Conservation (phyloP, 2,329 filamentous ascomycete genomes). For the Phaeophleospora eucalypticola region DNA sequence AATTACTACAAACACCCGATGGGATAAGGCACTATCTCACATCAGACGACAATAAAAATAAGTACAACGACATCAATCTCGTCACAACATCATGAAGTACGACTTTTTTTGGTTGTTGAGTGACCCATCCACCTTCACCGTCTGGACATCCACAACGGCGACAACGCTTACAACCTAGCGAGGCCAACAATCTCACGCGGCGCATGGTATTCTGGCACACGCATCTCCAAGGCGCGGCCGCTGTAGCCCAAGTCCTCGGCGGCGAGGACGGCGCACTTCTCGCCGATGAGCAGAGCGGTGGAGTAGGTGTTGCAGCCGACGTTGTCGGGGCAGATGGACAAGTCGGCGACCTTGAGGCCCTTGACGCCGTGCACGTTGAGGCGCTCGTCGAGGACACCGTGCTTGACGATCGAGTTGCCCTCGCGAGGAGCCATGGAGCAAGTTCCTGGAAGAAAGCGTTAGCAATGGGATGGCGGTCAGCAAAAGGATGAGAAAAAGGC, state of each 20-base stretch:
- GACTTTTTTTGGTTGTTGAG: neutral
- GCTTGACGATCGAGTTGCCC: constrained; percentile 76
- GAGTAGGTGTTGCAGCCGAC: constrained; percentile 62
- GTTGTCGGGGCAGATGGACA: constrained; percentile 74
- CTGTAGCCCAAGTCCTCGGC: constrained; percentile 72
- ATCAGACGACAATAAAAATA: neutral
- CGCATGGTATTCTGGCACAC: constrained; percentile 53
- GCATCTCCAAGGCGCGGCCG: constrained; percentile 71
- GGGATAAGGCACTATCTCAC: no score
- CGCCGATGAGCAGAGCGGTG: constrained; percentile 69
- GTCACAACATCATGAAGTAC: neutral
- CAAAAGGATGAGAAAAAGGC: constrained; percentile 1
- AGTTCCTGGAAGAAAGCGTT: constrained; percentile 44
- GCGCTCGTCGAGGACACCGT: constrained; percentile 72
- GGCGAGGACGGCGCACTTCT: constrained; percentile 67
- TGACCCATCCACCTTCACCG: no score
- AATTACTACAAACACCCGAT: neutral
- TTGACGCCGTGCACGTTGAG: constrained; percentile 74
- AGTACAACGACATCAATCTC: neutral
- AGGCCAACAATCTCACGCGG: constrained; percentile 43
- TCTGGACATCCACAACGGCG: no score
- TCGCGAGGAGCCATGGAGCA: constrained; percentile 73
- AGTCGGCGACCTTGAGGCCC: constrained; percentile 71
- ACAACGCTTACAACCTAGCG: constrained; percentile 36
- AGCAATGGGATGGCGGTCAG: constrained; percentile 1